These are phyloP conservation scores for Saccharomyces uvarum DNA, from an alignment of 1,139 yeast species.

Conservation along the genomic window DNA sequence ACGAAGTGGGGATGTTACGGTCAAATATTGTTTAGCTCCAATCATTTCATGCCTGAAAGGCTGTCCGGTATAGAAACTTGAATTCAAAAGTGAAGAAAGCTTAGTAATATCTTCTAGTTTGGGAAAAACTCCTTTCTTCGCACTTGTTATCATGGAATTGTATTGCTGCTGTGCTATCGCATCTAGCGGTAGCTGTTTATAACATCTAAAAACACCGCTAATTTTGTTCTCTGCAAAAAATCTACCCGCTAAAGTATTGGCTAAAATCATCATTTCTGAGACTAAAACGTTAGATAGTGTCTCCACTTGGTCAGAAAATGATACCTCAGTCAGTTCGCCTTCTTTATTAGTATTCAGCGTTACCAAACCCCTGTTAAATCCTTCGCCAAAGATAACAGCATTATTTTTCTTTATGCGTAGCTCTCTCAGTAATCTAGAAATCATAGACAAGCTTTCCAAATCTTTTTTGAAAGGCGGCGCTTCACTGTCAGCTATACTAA, in stretches of 20 bases:
- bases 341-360: conserved; percentile 10
- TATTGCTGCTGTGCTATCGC: conserved; percentile 26
- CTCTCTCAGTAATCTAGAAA: conserved; percentile 33
- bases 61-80: conserved; percentile 37
- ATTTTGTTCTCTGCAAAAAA: conserved; percentile 42
- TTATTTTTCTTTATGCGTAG: conserved; percentile 30
- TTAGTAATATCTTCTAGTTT: conserved; percentile 34
- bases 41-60: conserved; percentile 48
- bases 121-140: conserved; percentile 21
- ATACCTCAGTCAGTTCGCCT: conserved; percentile 11
- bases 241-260: conserved; percentile 56
- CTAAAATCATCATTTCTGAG: conserved; percentile 73
- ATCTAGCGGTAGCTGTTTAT: conserved; percentile 35
- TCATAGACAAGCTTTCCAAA: conserved; percentile 31
- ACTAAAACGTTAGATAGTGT: conserved; percentile 52
- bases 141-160: conserved; percentile 22
- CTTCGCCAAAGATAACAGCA: conserved; percentile 35
- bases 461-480: conserved; percentile 23
- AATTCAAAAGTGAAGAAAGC: conserved; percentile 34
- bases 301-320: conserved; percentile 22
- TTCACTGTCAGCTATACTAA: conserved; percentile 19
- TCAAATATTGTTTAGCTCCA: conserved; percentile 58
- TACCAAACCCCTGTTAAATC: conserved; percentile 25
- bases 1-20: conserved; percentile 84
- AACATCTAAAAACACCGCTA: conserved; percentile 53